Base-by-base conservation (phyloP, 805 yeast genomes). In the Candida loeiensis region DNA sequence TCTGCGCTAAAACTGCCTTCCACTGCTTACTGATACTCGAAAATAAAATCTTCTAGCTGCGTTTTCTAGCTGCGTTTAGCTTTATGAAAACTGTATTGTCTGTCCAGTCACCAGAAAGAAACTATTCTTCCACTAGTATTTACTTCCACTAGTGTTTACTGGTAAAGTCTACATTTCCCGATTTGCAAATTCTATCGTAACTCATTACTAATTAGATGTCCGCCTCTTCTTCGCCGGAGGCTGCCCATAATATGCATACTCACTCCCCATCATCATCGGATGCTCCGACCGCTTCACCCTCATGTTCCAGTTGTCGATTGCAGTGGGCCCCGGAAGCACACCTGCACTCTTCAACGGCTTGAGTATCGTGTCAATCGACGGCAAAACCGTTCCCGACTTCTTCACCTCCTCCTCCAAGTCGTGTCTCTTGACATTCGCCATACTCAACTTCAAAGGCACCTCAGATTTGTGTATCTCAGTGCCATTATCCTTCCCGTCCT, bases 361-460 rank as follows among this genome's bases (percentile, higher is more conserved):
- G 2, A 39, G 20, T 8, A 37, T 31, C 13, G n/a, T 13, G 13
- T 27, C 22, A 11, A 37, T 24, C 13, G 42, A 39, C 4, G 37
- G 42, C 4, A 39, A 26, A 2, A 27, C 16, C 16, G 28, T 26
- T 4, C n/a, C 21, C 25, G 13, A 8, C 16, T 35, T 26, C 33
- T 30, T 16, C 17, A 6, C 18, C 19, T 33, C 40, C 16, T 29
- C 40, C 14, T 17, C 34, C 36, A 31, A 15, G 13, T 44, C 39
- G 26, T 35, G 43, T n/a, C 27, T 21, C 28, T 32, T 33, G 13
- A 43, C 36, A n/a, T 43, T 43, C 8, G 41, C 33, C 22, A 34
- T 37, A 20, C 43, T 43, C 24, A 37, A 32, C 25, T 25, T 21
- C 7, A 29, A 17, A 6, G 22, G 33, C 16, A 13, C 11, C 15